phyloP scores from a whole-genome alignment of 129 eudicot genomes.

The Deinandra increscens region DNA sequence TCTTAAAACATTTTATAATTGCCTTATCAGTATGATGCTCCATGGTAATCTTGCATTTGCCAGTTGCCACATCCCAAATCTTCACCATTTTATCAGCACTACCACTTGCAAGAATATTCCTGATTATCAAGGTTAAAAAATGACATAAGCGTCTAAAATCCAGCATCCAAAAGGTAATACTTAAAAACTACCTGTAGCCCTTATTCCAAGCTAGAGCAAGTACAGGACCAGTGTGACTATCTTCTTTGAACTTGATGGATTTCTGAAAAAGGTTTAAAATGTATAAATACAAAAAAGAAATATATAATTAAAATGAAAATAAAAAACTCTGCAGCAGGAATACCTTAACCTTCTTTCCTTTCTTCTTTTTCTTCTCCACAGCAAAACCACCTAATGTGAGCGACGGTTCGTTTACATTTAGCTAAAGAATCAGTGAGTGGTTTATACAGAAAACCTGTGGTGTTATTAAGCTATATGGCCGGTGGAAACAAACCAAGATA shows the following conservation, averaged over 20 bases:
- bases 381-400: conserved; percentile 63
- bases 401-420: conserved; percentile 79
- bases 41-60: conserved; percentile 73
- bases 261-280: conserved; percentile 39
- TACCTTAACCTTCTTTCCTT: conserved; percentile 48
- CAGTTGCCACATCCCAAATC: conserved; percentile 86
- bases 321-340: neutral
- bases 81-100: too few species aligned
- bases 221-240: conserved; percentile 89
- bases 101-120: conserved; percentile 92
- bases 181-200: conserved; percentile 53
- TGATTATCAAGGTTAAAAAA: conserved; percentile 28
- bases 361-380: conserved; percentile 71
- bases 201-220: conserved; percentile 95
- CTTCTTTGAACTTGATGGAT: conserved; percentile 77
- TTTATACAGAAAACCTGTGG: too few species aligned
- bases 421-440: conserved; percentile 36
- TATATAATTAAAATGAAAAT: neutral
- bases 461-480: too few species aligned
- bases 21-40: conserved; percentile 94
- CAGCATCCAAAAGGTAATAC: neutral
- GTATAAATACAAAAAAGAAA: neutral
- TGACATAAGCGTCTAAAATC: conserved; percentile 2
- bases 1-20: conserved; percentile 12
- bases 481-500: too few species aligned